These are phyloP conservation scores for Holtermanniella nyarrowii DNA, from an alignment of 768 basidiomycete species.

Conservation along the genomic window DNA sequence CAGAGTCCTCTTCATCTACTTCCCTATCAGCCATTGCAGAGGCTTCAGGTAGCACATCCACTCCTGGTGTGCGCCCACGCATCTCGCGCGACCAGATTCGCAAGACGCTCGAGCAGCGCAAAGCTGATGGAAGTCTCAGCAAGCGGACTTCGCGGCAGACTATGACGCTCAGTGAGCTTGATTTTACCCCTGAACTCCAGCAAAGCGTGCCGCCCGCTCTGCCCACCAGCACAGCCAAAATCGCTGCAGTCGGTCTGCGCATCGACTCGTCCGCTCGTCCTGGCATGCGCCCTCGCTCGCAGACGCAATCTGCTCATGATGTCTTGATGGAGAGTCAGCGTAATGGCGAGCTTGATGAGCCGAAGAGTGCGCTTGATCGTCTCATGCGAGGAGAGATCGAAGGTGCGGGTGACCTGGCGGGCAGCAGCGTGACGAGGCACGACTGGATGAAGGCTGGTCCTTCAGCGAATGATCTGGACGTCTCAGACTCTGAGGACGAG, in stretches of 20 bases:
- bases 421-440: neutral
- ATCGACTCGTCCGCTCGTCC: constrained; percentile 6
- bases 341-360: constrained; percentile 25
- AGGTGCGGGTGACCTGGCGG: neutral
- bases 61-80: constrained; percentile 31
- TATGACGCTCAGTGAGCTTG: neutral
- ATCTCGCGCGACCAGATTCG: constrained; percentile 39
- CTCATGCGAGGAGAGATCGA: constrained; percentile 3
- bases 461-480: neutral
- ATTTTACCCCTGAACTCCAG: neutral
- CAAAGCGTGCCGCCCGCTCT: neutral
- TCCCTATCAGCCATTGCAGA: neutral
- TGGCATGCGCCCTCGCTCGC: constrained; percentile 16
- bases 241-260: neutral
- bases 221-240: neutral
- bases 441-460: neutral
- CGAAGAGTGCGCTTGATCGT: constrained; percentile 31
- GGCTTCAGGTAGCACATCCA: constrained; percentile 11
- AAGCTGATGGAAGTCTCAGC: constrained; percentile 24
- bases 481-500: neutral
- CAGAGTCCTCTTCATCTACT: neutral
- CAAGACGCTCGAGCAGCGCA: constrained; percentile 32
- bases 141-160: neutral
- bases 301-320: constrained; percentile 33
- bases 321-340: constrained; percentile 18